phyloP scores from a whole-genome alignment of 306 rosid genomes.

The Vicia faba region DNA sequence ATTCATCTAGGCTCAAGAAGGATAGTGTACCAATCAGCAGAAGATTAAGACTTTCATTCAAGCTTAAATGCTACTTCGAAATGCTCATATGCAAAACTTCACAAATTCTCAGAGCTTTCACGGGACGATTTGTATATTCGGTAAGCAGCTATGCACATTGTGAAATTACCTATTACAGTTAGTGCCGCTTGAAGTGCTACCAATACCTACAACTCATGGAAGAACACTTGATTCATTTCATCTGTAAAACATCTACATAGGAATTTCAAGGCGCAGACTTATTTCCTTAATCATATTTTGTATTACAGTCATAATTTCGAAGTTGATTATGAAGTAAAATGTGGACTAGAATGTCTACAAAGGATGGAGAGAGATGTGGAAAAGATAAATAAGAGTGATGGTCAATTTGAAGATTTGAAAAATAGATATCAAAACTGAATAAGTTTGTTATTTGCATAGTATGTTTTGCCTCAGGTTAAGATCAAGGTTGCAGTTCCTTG shows the following conservation, averaged over 20 bases:
- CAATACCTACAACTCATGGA: slow-evolving; percentile 67
- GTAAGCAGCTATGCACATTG: slow-evolving; percentile 91
- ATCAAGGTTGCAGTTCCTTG: neutral
- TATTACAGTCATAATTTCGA: neutral
- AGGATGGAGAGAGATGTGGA: neutral
- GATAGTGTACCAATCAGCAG: slow-evolving; percentile 33
- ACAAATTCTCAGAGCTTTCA: slow-evolving; percentile 59
- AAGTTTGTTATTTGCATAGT: neutral
- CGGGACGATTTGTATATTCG: slow-evolving; percentile 75
- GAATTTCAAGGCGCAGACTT: neutral
- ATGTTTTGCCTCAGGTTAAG: neutral
- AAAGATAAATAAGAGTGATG: neutral
- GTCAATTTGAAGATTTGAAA: neutral
- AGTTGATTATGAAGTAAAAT: neutral
- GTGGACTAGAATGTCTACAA: neutral
- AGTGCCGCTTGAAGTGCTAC: slow-evolving; percentile 95
- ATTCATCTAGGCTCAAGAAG: slow-evolving; percentile 15
- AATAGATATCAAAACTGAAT: too few relatives aligned
- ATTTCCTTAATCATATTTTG: neutral
- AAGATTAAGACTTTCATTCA: slow-evolving; percentile 23
- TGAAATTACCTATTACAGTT: slow-evolving; percentile 80
- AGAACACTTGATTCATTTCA: slow-evolving; percentile 26
- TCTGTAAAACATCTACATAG: neutral
- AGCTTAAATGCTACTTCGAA: slow-evolving; percentile 9
- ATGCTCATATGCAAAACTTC: slow-evolving; percentile 33